A percentile compares a stretch with the other conserved stretches of the same genome.
phyloP scores from a whole-genome alignment of 345 rosid genomes.

The Eucalyptus pauciflora region DNA sequence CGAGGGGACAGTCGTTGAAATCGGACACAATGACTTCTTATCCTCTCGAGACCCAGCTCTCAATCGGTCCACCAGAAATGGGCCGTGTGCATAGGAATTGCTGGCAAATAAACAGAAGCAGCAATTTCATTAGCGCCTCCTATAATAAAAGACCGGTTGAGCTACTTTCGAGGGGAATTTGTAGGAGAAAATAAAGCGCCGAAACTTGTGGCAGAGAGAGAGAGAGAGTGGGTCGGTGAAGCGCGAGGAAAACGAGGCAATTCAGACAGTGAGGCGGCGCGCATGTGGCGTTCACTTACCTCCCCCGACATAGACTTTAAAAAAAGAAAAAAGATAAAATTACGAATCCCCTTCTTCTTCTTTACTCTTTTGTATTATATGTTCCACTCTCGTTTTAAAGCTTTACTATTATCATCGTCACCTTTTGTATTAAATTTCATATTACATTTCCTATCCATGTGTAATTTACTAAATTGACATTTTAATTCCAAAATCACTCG shows the following conservation, averaged over 20 bases:
- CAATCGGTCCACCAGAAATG: background rate
- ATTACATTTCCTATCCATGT: background rate
- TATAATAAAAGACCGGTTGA: background rate
- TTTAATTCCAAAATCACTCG: background rate
- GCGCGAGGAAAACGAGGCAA: background rate
- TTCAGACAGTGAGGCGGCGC: background rate
- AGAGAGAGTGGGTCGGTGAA: background rate
- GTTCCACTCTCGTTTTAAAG: background rate
- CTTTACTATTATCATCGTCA: background rate
- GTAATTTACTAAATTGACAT: background rate
- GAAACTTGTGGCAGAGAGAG: background rate
- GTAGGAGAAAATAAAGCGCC: background rate
- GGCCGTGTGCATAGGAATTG: background rate
- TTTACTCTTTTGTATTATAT: background rate
- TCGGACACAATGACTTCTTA: background rate
- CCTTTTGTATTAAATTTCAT: background rate
- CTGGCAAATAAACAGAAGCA: background rate
- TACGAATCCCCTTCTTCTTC: background rate
- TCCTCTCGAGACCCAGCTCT: background rate
- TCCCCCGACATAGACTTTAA: background rate
- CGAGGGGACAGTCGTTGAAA: background rate
- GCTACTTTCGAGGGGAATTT: background rate
- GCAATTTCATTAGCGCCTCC: background rate
- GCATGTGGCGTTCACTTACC: background rate
- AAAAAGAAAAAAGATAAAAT: background rate